These are phyloP conservation scores for Chaetomiaceae sp. DNA, from an alignment of 2,329 filamentous ascomycete genomes.

Conservation along the genomic window DNA sequence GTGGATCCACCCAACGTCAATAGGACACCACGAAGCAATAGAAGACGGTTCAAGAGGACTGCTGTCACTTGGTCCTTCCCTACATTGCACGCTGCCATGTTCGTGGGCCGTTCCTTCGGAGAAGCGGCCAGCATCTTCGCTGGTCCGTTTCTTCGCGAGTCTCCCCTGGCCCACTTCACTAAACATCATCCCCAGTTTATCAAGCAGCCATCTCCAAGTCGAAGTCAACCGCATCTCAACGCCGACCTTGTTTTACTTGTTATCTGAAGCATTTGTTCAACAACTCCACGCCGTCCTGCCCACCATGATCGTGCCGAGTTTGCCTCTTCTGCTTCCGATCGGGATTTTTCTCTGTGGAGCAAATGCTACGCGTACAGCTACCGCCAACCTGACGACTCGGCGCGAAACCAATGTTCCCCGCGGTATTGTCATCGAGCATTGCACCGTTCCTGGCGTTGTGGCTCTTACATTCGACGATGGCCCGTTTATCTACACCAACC, in stretches of 20 bases:
- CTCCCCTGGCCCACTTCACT: neutral
- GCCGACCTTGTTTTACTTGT: neutral
- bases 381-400: slow-evolving; percentile 7
- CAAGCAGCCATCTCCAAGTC: neutral
- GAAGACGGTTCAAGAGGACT: neutral
- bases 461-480: slow-evolving; percentile 38
- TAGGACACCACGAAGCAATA: neutral
- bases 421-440: slow-evolving; percentile 26
- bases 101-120: neutral
- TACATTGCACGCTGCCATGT: neutral
- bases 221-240: neutral
- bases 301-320: neutral
- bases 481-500: slow-evolving; percentile 31
- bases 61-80: neutral
- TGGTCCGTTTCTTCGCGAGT: neutral
- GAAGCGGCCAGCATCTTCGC: no score
- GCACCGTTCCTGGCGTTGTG: slow-evolving; percentile 30
- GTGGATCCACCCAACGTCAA: neutral
- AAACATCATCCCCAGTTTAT: neutral
- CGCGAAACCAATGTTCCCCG: neutral
- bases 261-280: slow-evolving; percentile 2
- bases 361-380: slow-evolving; percentile 5
- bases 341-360: slow-evolving; percentile 11
- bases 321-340: slow-evolving; percentile 5
- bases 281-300: neutral